Evolutionary conservation across 148 eudicot species (phyloP), one percentile per base, ranked within the genome.

Genomic region (Camellia lanceoleosa): DNA sequence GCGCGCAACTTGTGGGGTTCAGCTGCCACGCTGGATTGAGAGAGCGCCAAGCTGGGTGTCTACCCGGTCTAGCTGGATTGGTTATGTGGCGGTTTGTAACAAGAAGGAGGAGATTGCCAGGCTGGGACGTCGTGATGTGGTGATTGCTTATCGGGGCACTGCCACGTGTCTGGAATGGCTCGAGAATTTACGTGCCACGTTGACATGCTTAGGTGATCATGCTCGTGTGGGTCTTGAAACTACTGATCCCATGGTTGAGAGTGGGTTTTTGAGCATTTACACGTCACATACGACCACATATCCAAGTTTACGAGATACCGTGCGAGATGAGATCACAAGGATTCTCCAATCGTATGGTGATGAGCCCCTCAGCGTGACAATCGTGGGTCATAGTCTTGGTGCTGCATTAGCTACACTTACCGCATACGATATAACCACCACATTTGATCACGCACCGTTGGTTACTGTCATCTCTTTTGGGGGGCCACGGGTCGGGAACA

Each of bases 81-180:
- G 79, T 3, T 76, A 63, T 46, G 69, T 76, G 70, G 79, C 79
- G 3, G 79, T 76, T 47, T 76, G 79, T 16, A 23, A 76, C 14
- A 59, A 76, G 44, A 14, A 49, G 71, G 71, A 76, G 43, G 70
- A 76, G 79, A 76, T 76, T 49, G 58, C 79, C 1, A 63, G 70
- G 71, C 23, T 76, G 58, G 79, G 79, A 47, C 79, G 79, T 7
- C 79, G 79, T 7, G 79, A 76, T 59, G 79, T 76, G 70, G 79
- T 76, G 20, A 64, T 76, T 4, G 60, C 79, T 0, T 65, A 46
- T 0, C 41, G 79, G 42, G 79, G 79, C 70, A 76, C 79, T 30
- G 68, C 68, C 44, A 76, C 79, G 3, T 46, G 69, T 2, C 5
- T 76, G 4, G 79, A 76, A 38, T 76, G 79, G 79, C 43, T 76